Evolutionary conservation across 2,329 filamentous ascomycete species (phyloP).

Genomic region (Chaetothyriales sp.): DNA sequence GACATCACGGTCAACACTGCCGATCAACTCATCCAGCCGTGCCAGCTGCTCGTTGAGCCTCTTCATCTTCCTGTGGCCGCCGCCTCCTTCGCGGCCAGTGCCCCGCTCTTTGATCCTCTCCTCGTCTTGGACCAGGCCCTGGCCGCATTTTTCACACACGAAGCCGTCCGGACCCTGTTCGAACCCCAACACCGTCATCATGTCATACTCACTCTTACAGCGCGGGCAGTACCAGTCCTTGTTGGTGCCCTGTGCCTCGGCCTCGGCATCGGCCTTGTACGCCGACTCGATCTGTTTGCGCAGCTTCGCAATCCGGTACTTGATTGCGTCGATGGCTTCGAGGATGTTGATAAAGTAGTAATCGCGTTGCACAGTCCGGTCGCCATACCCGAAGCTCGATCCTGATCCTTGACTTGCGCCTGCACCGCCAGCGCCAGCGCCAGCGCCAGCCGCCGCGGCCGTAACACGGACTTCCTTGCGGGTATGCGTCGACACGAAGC

Average conservation of each 20-base stretch:
- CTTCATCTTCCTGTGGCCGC: constrained; percentile 35
- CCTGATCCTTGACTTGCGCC: constrained; percentile 26
- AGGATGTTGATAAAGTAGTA: constrained; percentile 98
- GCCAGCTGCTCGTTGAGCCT: constrained; percentile 35
- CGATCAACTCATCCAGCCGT: constrained; percentile 31
- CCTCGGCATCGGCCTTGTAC: constrained; percentile 41
- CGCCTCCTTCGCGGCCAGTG: constrained; percentile 27
- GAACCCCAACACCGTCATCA: constrained; percentile 54
- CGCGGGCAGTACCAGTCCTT: constrained; percentile 79
- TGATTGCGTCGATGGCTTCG: constrained; percentile 86
- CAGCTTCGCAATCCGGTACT: constrained; percentile 79
- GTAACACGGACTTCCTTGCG: constrained; percentile 59
- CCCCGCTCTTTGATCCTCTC: constrained; percentile 13
- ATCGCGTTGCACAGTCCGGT: constrained; percentile 67
- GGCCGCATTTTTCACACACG: constrained; percentile 62
- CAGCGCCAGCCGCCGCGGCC: not conserved
- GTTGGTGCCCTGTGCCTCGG: constrained; percentile 50
- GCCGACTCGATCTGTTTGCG: constrained; percentile 78
- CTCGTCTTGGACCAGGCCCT: constrained; percentile 30
- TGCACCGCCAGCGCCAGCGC: no score
- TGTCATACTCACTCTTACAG: constrained; percentile 73
- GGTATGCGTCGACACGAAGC: constrained; percentile 57
- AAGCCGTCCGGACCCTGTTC: constrained; percentile 60
- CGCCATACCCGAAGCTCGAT: constrained; percentile 31
- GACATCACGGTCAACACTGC: constrained; percentile 29